Evolutionary conservation across 2,329 filamentous ascomycete genomes (phyloP), one percentile per base, ranked within the genome.

Genomic region (Akanthomyces lecanii): DNA sequence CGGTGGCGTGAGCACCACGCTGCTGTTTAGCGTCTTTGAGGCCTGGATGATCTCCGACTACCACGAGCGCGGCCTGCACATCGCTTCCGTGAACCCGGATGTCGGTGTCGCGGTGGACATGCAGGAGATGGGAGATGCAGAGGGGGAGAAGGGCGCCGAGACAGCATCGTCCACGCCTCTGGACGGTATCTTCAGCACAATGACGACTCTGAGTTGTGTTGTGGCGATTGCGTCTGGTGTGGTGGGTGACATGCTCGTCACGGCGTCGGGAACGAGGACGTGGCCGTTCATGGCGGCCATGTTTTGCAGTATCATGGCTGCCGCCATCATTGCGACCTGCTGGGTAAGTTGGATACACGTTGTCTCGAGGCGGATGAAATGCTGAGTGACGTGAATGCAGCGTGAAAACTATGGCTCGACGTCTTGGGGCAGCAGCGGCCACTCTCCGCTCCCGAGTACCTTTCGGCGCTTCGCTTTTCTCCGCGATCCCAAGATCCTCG

Each of bases 41-140:
- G 80, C 82, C 52, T 86, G 84, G 84, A 81, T 87, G 76, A 81
- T 86, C 33, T 78, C 81, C 53, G 83, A 87, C 67, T 86, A 80
- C 65, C 78, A 82, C 64, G 71, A 74, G 28, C 73, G 77, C 48
- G 76, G 76, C n/a, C 68, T 84, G 7, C 72, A 78, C n/a, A 72
- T 64, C 12, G 3, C 53, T 2, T 67, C 71, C 8, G 74, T 76
- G 10, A 71, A 45, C 5, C 6, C 16, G 2, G 25, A 14, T n/a
- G 28, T 8, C 10, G 30, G 7, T 16, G 5, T 21, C n/a, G 28
- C 6, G 25, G 40, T 23, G 5, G 23, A 21, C 2, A 25, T 36
- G 14, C 25, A 57, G 5, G 54, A 36, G 6, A 28, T 21, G 2
- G 40, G 36, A 21, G 4, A 57, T 5, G 25, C 40, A 10, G 7